Percentiles rank a stretch among this genome's conserved stretches.
These are phyloP conservation scores for Venturia carpophila DNA, from an alignment of 2,329 filamentous ascomycete species.

Conservation along the genomic window DNA sequence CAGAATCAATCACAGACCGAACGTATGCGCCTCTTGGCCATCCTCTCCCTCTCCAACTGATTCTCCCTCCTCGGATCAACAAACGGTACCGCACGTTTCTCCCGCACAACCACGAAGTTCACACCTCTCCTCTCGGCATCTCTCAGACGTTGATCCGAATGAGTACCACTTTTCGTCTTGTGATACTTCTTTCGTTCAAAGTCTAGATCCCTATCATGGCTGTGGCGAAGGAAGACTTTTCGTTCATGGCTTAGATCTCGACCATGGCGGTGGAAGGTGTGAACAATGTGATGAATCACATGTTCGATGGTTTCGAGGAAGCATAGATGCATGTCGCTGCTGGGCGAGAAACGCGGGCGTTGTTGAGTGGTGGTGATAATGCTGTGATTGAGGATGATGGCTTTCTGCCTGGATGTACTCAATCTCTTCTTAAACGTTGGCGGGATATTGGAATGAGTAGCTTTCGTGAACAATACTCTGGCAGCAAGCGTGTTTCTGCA, in stretches of 20 bases:
- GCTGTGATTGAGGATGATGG: not conserved
- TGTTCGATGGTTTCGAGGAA: constrained; percentile 1
- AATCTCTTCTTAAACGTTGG: not conserved
- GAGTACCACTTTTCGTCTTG: not conserved
- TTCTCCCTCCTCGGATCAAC: not conserved
- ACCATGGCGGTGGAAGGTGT: not conserved
- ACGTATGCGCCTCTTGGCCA: not conserved
- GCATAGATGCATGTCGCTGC: not conserved
- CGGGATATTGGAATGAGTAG: not conserved
- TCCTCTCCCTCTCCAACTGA: not conserved
- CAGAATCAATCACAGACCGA: not conserved
- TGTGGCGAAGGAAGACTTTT: not conserved
- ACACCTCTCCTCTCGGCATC: not conserved
- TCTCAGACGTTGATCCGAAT: not conserved
- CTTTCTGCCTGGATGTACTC: not conserved
- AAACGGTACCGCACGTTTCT: not conserved
- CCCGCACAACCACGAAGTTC: not conserved
- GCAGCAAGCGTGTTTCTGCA: not conserved
- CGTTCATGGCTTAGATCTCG: not conserved
- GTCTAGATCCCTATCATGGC: not conserved
- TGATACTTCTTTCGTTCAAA: not conserved
- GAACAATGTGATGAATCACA: not conserved
- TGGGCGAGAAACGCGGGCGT: not conserved
- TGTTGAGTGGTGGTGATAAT: not conserved
- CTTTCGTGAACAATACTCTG: not conserved